Evolutionary conservation across 2,329 filamentous ascomycete genomes (phyloP).

Genomic region (Penicillium sp.): DNA sequence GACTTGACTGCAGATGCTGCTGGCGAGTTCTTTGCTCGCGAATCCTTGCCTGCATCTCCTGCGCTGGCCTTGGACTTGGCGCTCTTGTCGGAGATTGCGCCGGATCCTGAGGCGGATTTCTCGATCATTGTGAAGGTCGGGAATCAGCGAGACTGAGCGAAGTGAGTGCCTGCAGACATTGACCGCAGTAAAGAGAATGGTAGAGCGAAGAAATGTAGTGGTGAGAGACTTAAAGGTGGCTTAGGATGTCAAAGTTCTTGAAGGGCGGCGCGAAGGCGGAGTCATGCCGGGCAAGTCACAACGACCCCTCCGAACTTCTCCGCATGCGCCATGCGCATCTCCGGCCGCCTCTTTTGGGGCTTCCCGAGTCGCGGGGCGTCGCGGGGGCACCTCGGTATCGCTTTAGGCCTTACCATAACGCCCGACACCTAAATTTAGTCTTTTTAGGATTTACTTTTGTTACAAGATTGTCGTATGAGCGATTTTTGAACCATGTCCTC

Average conservation of each 20-base stretch:
- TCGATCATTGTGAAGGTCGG: conserved; percentile 38
- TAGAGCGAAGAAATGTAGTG: neutral
- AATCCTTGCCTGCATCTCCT: conserved; percentile 38
- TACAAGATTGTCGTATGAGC: neutral
- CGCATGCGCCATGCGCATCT: conserved; percentile 19
- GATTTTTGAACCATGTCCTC: conserved; percentile 6
- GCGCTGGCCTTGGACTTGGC: conserved; percentile 38
- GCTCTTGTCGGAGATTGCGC: conserved; percentile 33
- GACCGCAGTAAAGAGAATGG: conserved; percentile 4
- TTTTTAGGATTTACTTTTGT: neutral
- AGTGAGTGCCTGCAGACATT: conserved; percentile 40
- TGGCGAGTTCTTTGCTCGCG: conserved; percentile 39
- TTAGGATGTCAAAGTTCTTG: conserved; percentile 24
- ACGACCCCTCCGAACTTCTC: conserved; percentile 35
- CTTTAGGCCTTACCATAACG: neutral
- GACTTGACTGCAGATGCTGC: conserved; percentile 40
- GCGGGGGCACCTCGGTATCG: conserved; percentile 18
- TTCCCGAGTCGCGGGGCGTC: conserved; percentile 10
- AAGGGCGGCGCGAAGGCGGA: conserved; percentile 29
- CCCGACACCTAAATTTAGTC: neutral
- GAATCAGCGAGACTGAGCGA: conserved; percentile 28
- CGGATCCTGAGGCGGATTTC: conserved; percentile 33
- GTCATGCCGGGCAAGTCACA: conserved; percentile 13
- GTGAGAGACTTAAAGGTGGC: conserved; percentile 10
- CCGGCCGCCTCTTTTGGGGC: neutral